phyloP scores from a whole-genome alignment of 441 rosid genomes.

The Aleurites moluccanus region DNA sequence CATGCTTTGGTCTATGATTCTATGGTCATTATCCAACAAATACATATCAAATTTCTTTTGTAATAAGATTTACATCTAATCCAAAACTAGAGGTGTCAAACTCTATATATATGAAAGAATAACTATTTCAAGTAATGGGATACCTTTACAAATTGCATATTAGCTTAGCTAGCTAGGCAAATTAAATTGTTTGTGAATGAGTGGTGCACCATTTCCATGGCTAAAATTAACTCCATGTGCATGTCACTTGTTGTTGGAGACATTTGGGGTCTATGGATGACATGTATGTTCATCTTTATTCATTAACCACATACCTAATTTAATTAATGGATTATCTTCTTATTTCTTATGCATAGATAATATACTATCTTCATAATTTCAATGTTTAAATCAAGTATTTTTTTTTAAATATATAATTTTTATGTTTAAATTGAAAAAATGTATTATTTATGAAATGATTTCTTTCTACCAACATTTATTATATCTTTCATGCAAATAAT shows the following conservation, averaged over 20 bases:
- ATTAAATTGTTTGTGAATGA: not conserved
- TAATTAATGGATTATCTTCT: constrained; percentile 11
- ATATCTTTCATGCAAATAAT: no score
- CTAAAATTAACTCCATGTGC: constrained; percentile 30
- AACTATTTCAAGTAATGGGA: not conserved
- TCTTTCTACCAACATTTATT: no score
- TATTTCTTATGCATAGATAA: constrained; percentile 6
- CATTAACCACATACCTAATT: constrained; percentile 31
- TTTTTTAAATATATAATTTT: no score
- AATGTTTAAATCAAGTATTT: no score
- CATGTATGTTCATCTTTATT: constrained; percentile 24
- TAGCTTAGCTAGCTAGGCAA: not conserved
- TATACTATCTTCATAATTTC: not conserved
- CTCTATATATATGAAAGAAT: not conserved
- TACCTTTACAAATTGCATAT: not conserved
- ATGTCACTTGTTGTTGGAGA: constrained; percentile 24
- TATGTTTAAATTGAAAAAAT: no score
- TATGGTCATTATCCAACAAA: constrained; percentile 18
- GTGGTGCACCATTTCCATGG: constrained; percentile 26
- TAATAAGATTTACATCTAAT: constrained; percentile 5
- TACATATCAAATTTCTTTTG: not conserved
- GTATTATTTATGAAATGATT: no score
- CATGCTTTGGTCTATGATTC: constrained; percentile 32
- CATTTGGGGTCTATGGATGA: constrained; percentile 32
- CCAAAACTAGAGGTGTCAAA: constrained; percentile 4